phyloP scores from a whole-genome alignment of 164 flowering plant species.

The Piper longum region DNA sequence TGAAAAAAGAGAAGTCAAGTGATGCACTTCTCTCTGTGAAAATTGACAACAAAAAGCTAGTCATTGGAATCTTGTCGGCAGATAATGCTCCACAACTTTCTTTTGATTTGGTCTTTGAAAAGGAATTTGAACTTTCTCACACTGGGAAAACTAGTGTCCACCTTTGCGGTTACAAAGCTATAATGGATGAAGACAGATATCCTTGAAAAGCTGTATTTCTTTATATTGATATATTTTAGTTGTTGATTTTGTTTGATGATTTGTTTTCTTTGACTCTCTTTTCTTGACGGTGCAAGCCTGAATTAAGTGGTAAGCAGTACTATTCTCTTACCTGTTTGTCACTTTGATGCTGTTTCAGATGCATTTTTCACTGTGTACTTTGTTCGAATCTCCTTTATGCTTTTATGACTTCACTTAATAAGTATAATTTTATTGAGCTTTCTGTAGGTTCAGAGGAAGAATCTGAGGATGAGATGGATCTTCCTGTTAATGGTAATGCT shows the following conservation, averaged over 20 bases:
- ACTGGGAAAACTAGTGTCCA: slow-evolving; percentile 58
- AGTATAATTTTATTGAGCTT: too few species aligned
- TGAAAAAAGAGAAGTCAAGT: slow-evolving; percentile 37
- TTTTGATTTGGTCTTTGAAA: slow-evolving; percentile 57
- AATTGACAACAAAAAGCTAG: slow-evolving; percentile 32
- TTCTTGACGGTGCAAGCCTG: neutral
- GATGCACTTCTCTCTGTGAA: slow-evolving; percentile 33
- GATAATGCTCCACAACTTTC: slow-evolving; percentile 36
- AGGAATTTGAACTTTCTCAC: slow-evolving; percentile 77
- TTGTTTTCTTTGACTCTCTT: neutral
- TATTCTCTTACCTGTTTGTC: slow-evolving; percentile 8
- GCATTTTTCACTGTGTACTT: too few species aligned
- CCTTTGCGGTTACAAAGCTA: slow-evolving; percentile 45
- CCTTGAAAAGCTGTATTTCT: slow-evolving; percentile 12
- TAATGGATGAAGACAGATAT: slow-evolving; percentile 20
- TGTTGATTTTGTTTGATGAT: neutral
- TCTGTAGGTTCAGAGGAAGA: slow-evolving; percentile 22
- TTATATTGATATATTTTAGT: neutral
- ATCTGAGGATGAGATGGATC: slow-evolving; percentile 22
- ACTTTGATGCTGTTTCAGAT: neutral
- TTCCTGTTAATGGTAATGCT: neutral
- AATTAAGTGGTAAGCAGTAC: neutral
- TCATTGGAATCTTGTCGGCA: slow-evolving; percentile 43
- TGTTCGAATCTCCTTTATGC: neutral
- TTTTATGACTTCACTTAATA: neutral